Evolutionary conservation across 108 stramenopile species (phyloP), one percentile per base, ranked within the genome.

Genomic region (Phaeodactylum tricornutum): DNA sequence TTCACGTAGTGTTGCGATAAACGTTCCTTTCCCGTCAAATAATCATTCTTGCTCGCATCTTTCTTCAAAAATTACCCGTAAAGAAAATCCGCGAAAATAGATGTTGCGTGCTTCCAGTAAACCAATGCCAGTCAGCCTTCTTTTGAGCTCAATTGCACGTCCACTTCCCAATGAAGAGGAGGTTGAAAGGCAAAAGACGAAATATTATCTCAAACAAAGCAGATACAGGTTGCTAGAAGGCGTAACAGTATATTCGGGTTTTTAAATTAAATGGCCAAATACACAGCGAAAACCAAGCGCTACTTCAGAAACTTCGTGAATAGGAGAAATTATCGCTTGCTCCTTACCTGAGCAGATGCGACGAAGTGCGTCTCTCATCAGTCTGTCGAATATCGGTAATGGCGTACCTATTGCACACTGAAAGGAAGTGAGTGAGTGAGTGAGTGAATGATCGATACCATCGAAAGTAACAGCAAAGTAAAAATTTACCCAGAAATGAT

Each of bases 401-500:
- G 84, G 81, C 12, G 75, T 62, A 9, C 70, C 82, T 39, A 69
- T 67, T 24, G 83, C 74, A 61, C 88, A 82, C n/a, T n/a, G n/a
- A n/a, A n/a, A n/a, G n/a, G n/a, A n/a, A n/a, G n/a, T n/a, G 50
- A 41, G 23, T 16, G 8, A 15, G 7, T 25, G 14, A 12, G 33
- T 34, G 11, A 12, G 32, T 0, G 12, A 47, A 47, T 29, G 47
- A 35, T n/a, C 11, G 31, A 47, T 1, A 34, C 19, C 0, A 9
- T 62, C n/a, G n/a, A n/a, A n/a, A n/a, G n/a, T n/a, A n/a, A n/a
- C n/a, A n/a, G n/a, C n/a, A n/a, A n/a, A n/a, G n/a, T n/a, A n/a
- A n/a, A n/a, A n/a, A n/a, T n/a, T n/a, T n/a, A n/a, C n/a, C 85
- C 86, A 87, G 42, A 81, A 87, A 43, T 89, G 87, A 58, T 82